Evolutionary conservation across 768 basidiomycete species (phyloP).

Genomic region (Pleurotus ostreatus): DNA sequence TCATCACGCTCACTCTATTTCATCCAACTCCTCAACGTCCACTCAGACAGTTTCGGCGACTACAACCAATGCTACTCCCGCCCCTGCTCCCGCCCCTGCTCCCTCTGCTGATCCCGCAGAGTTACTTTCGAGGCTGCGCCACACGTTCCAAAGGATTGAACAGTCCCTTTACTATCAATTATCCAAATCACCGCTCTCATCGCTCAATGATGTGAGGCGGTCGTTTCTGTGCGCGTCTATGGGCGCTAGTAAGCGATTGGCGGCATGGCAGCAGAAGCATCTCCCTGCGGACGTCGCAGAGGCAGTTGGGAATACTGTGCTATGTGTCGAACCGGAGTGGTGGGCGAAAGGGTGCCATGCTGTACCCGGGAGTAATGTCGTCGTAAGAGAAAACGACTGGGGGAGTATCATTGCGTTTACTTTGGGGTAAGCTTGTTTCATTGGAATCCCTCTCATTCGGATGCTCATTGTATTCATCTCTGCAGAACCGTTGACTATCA

Average conservation of each 20-base stretch:
- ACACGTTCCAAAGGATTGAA: conserved; percentile 56
- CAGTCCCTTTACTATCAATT: conserved; percentile 57
- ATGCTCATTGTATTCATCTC: conserved; percentile 9
- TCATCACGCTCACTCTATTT: background rate
- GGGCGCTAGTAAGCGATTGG: conserved; percentile 50
- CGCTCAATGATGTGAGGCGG: conserved; percentile 62
- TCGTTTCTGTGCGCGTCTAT: conserved; percentile 49
- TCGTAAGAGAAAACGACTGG: conserved; percentile 70
- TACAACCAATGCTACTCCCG: no score
- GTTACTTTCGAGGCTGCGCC: conserved; percentile 46
- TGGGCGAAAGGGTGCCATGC: conserved; percentile 59
- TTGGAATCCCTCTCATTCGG: background rate
- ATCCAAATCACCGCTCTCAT: conserved; percentile 34
- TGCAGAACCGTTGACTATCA: conserved; percentile 59
- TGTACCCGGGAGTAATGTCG: conserved; percentile 61
- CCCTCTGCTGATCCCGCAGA: conserved; percentile 24
- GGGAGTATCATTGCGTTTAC: conserved; percentile 79
- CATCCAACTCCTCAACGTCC: background rate
- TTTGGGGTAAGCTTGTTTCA: conserved; percentile 43
- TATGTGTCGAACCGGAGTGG: conserved; percentile 54
- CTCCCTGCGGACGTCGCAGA: conserved; percentile 24
- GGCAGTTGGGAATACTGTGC: conserved; percentile 20
- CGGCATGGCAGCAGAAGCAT: conserved; percentile 67
- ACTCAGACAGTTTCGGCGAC: conserved; percentile 7
- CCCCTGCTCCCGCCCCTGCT: no score